Evolutionary conservation across 257 asterid genomes (phyloP).

Genomic region (Solanum paucissectum): DNA sequence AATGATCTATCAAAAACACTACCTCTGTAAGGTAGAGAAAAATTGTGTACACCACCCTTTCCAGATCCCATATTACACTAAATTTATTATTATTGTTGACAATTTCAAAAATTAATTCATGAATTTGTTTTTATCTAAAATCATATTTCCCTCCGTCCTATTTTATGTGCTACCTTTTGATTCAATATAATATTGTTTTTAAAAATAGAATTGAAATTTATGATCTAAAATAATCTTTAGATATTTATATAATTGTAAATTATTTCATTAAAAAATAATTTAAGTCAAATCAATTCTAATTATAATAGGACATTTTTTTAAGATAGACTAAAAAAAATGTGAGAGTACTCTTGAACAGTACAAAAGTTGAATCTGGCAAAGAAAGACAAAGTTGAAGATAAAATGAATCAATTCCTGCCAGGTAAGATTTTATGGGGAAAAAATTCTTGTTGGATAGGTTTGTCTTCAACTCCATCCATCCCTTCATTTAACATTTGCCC

Average conservation of each 20-base stretch:
- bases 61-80: neutral
- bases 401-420: conserved; percentile 46
- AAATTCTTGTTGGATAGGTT: neutral
- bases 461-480: conserved; percentile 48
- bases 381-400: conserved; percentile 23
- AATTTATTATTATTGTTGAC: neutral
- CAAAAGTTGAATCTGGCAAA: conserved; percentile 18
- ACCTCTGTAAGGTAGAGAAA: neutral
- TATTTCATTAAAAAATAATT: no score
- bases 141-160: neutral
- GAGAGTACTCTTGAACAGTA: neutral
- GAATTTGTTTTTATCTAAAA: no score
- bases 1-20: neutral
- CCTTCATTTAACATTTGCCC: conserved; percentile 41
- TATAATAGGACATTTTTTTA: no score
- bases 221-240: no score
- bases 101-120: neutral
- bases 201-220: no score
- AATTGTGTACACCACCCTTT: no score
- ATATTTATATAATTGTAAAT: no score
- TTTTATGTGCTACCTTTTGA: no score
- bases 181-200: no score
- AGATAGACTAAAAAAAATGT: neutral
- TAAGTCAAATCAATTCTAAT: no score
- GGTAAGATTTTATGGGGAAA: conserved; percentile 30